Evolutionary conservation across 2,329 filamentous ascomycete genomes (phyloP).

Genomic region (Neurospora sp.): DNA sequence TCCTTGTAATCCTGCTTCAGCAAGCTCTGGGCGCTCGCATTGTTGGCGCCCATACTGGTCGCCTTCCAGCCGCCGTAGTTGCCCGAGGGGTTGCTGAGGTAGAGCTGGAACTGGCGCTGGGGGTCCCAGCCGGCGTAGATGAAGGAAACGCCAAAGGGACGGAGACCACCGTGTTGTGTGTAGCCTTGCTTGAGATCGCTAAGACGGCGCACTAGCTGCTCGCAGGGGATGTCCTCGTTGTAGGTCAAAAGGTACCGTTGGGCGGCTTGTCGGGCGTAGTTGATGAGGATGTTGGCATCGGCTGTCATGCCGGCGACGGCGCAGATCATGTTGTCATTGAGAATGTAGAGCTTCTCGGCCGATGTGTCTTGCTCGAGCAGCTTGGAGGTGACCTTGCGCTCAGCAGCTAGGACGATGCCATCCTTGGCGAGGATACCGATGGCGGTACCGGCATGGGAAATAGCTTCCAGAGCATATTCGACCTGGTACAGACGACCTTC

Average conservation of each 20-base stretch:
- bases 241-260: constrained; percentile 98
- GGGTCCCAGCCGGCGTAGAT: constrained; percentile 99
- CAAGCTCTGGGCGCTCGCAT: constrained; percentile 91
- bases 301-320: constrained; percentile 98
- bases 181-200: constrained; percentile 99
- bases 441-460: constrained; percentile 94
- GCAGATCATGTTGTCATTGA: constrained; percentile 99
- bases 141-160: constrained; percentile 96
- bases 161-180: constrained; percentile 96
- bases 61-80: constrained; percentile 99
- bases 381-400: constrained; percentile 99
- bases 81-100: constrained; percentile 96
- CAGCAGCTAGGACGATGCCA: constrained; percentile 94
- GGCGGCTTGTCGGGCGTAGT: constrained; percentile 94
- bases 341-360: constrained; percentile 98
- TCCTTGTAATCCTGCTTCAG: constrained; percentile 99
- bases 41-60: constrained; percentile 95
- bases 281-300: constrained; percentile 99
- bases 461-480: constrained; percentile 97
- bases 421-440: constrained; percentile 95
- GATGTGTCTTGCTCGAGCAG: constrained; percentile 98
- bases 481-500: constrained; percentile 98
- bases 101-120: constrained; percentile 93
- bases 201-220: constrained; percentile 91
- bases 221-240: constrained; percentile 99